Base-by-base conservation (phyloP, 2,329 filamentous ascomycete species). In the Biscogniauxia mediterranea region DNA sequence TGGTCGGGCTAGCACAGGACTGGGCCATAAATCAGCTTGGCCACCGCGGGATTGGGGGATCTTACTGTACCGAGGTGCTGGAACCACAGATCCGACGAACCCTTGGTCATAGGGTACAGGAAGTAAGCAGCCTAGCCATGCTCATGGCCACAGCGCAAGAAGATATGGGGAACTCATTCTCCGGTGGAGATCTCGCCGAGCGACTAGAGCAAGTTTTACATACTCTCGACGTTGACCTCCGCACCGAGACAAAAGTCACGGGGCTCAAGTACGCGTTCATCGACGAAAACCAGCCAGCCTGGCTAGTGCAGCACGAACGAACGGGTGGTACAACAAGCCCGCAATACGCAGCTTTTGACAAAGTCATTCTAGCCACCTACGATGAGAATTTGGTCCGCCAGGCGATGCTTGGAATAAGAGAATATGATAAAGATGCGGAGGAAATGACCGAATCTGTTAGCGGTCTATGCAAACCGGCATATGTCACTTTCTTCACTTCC, bases 31-130 rank as follows among this genome's bases (percentile, higher is more conserved):
- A 57, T 1, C 54, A 53, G 7, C 58, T 71, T 9, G 58, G 53
- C 19, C 50, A 28, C 38, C 61, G 61, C 13, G 62, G 63, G 11
- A 66, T 71, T 38, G 61, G 66, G 54, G 66, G 54, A 4, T 46
- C 54, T 38, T 70, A 69, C 56, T 57, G 61, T 8, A 55, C 28
- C 21, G 68, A 71, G 13, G 46, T 71, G 17, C 61, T 70, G 17
- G 60, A 57, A 7, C 67, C 69, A 1, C 66, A 70, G 46, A 65
- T 68, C 13, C 57, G 64, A 59, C 64, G 67, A 3, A 56, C 63
- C 8, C 57, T 59, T n/a, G 57, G 62, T 5, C 66, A 69, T 57
- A 23, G 46, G 5, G 20, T 68, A 9, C 9, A 54, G 9, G 52
- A 62, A 19, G 58, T 66, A 26, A 68, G 57, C 9, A 62, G 61